Base-by-base conservation (phyloP, 805 yeast species). In the Wickerhamomyces rabaulensis region DNA sequence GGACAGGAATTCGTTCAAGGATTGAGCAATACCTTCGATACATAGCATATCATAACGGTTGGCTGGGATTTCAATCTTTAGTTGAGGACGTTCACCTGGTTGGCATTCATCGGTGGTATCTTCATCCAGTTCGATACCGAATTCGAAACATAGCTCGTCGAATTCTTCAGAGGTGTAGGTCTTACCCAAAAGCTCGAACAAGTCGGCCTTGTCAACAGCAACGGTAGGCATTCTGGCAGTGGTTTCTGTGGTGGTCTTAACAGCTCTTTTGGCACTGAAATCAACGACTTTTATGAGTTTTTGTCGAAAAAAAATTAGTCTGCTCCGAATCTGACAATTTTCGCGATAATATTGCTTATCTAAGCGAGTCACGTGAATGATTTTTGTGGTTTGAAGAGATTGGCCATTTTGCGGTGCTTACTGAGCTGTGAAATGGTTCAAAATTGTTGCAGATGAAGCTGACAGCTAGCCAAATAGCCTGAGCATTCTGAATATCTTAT, bases 1-100 rank as follows among this genome's bases (percentile, higher is more conserved):
- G 33, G 95, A 96, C 58, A 92, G 74, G 63, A 87, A 94, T 65
- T 91, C 95, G 61, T 90, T 90, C 63, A 94, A 74, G 1, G 98
- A 92, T 63, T 89, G 95, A 1, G 97, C 90, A 67, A 94, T 90
- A 63, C 99, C 99, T 70, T 94, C 99, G 58, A 90, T 86, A 74
- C 99, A 95, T 55, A 94, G 80, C 91, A 94, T 82, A 67, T 94
- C 99, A 64, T 94, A 95, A 75, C 99, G 86, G 72, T 94, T 94
- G 52, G 99, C 99, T 48, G 97, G 97, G 53, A 95, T 83, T 68
- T 94, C 99, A 61, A 94, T 89, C 71, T 94, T 94, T 60, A 88
- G 77, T 69, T 92, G 95, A n/a, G 99, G 97, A 67, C 96, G 84
- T 68, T 88, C 96, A 53, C 80, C 87, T n/a, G 75, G 73, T 65